Percentiles rank a stretch among this genome's conserved stretches.
phyloP scores from a whole-genome alignment of 108 stramenopile genomes.

The Pseudonitzschia multistriata region DNA sequence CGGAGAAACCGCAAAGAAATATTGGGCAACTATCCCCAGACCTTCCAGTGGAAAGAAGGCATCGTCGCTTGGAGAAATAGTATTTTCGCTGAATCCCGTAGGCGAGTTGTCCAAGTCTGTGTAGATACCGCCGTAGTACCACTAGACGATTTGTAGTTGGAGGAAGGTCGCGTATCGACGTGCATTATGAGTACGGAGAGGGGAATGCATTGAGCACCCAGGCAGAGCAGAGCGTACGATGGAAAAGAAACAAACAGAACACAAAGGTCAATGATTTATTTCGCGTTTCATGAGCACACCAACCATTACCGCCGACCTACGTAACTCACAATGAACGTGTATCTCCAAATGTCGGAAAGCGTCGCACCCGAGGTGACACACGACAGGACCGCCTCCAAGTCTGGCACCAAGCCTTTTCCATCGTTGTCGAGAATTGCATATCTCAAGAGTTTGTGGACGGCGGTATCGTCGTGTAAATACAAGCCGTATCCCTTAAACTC shows the following conservation, averaged over 20 bases:
- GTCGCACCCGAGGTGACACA: conserved; percentile 51
- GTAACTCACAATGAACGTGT: not conserved
- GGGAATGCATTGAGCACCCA: no score
- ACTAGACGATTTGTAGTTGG: conserved; percentile 27
- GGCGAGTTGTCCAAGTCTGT: conserved; percentile 59
- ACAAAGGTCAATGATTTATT: no score
- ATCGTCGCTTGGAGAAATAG: conserved; percentile 47
- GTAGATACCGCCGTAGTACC: conserved; percentile 71
- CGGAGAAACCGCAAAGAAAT: conserved; percentile 63
- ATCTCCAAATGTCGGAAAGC: conserved; percentile 63
- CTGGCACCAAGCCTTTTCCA: conserved; percentile 41
- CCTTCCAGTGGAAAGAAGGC: conserved; percentile 57
- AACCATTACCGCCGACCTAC: no score
- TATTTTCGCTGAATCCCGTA: conserved; percentile 22
- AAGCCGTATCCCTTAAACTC: conserved; percentile 44
- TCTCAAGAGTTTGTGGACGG: conserved; percentile 50
- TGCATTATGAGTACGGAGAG: not conserved
- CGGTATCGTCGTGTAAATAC: conserved; percentile 68
- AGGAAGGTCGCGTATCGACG: not conserved
- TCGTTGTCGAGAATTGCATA: conserved; percentile 30
- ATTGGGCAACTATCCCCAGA: conserved; percentile 47
- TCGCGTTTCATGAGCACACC: no score
- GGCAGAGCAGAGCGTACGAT: no score
- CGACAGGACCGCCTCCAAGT: conserved; percentile 37
- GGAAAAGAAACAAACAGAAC: no score